Evolutionary conservation across 2,329 filamentous ascomycete genomes (phyloP).

Genomic region (Pseudogymnoascus sp.): DNA sequence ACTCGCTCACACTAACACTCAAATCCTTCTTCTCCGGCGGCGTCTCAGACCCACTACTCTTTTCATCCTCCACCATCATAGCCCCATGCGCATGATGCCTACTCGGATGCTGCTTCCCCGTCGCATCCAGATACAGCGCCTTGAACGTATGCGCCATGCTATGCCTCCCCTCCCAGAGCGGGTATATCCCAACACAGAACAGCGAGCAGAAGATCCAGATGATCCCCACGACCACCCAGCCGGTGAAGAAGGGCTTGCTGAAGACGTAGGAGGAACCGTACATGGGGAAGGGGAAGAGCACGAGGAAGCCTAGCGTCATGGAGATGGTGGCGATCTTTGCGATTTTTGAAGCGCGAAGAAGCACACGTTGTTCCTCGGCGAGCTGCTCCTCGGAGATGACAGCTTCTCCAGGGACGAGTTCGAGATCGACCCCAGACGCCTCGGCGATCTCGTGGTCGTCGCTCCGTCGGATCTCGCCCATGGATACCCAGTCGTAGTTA

Average conservation of each 20-base stretch:
- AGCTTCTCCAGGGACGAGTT: conserved; percentile 51
- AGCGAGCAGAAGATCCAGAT: conserved; percentile 72
- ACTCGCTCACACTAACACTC: neutral
- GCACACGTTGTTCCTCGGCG: conserved; percentile 38
- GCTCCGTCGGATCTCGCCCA: conserved; percentile 70
- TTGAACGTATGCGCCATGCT: conserved; percentile 58
- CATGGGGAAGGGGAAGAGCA: conserved; percentile 91
- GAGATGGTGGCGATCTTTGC: conserved; percentile 46
- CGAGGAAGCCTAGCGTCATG: conserved; percentile 63
- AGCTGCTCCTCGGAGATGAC: conserved; percentile 32
- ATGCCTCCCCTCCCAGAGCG: conserved; percentile 68
- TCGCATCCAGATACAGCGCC: conserved; percentile 56
- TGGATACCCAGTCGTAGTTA: conserved; percentile 80
- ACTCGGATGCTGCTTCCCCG: conserved; percentile 32
- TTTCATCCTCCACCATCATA: conserved; percentile 21
- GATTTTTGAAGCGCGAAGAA: conserved; percentile 48
- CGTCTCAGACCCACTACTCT: conserved; percentile 8
- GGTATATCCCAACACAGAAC: conserved; percentile 71
- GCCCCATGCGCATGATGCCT: conserved; percentile 22
- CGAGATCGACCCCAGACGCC: conserved; percentile 58
- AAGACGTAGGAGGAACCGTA: conserved; percentile 80
- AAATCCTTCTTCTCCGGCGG: conserved; percentile 1
- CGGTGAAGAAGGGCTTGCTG: conserved; percentile 73
- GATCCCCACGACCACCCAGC: conserved; percentile 71
- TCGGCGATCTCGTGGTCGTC: conserved; percentile 70